A percentile compares a stretch with the other conserved stretches of the same genome.
phyloP scores from a whole-genome alignment of 2,329 filamentous ascomycete genomes.

The Emericellopsis cladophorae region DNA sequence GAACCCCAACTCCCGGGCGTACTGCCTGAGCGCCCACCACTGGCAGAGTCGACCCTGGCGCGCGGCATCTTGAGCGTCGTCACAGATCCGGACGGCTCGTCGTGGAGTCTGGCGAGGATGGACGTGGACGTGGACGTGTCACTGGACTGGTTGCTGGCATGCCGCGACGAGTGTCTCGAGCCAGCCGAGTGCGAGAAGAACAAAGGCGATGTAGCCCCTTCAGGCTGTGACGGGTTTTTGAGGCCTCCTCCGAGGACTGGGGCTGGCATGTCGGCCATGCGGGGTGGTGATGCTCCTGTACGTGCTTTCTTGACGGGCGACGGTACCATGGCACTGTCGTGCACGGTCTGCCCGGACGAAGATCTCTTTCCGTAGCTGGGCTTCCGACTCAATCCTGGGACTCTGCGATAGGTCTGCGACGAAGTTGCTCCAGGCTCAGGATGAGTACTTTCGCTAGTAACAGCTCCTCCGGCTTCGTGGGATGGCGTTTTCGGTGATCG shows the following conservation, averaged over 20 bases:
- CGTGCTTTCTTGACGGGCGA: constrained; percentile 32
- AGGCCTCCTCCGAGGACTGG: constrained; percentile 8
- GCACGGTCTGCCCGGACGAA: constrained; percentile 2
- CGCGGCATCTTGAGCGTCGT: constrained; percentile 43
- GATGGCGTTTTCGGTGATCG: no score
- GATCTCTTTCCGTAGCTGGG: constrained; percentile 1
- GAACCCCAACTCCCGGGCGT: constrained; percentile 40
- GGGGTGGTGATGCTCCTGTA: constrained; percentile 30
- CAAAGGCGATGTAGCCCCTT: constrained; percentile 33
- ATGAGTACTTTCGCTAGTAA: neutral
- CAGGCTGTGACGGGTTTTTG: constrained; percentile 11
- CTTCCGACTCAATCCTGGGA: neutral
- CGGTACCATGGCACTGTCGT: constrained; percentile 17
- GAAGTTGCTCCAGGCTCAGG: neutral
- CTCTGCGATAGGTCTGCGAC: neutral
- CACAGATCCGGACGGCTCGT: constrained; percentile 28
- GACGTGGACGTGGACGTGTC: constrained; percentile 28
- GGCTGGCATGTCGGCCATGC: constrained; percentile 27
- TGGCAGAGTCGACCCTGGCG: constrained; percentile 35
- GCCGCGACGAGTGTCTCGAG: constrained; percentile 20
- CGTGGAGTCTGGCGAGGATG: constrained; percentile 32
- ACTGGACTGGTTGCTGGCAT: constrained; percentile 21
- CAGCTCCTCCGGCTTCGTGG: no score
- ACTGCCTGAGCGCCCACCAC: constrained; percentile 33
- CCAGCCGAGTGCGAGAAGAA: constrained; percentile 36